phyloP scores from a whole-genome alignment of 2,329 filamentous ascomycete genomes.

The Fusarium ambrosium region DNA sequence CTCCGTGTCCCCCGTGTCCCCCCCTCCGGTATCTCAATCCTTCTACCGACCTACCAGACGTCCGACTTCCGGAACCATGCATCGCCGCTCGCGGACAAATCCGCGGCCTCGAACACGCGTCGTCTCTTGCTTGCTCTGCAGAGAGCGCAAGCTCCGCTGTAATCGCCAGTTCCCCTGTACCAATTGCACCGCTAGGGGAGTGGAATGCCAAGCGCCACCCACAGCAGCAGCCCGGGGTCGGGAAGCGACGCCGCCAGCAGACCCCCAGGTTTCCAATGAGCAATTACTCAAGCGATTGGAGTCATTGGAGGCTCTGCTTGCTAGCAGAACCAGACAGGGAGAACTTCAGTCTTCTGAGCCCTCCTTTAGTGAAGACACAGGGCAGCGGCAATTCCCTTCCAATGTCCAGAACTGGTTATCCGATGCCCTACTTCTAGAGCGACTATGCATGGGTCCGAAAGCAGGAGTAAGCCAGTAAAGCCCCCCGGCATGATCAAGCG shows the following conservation, averaged over 20 bases:
- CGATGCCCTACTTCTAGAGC: background rate
- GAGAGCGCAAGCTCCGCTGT: constrained; percentile 1
- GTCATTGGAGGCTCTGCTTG: background rate
- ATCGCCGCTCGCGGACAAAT: background rate
- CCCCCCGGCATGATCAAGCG: background rate
- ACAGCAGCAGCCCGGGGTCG: background rate
- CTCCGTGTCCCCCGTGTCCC: background rate
- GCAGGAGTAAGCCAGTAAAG: background rate
- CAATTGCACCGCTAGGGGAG: background rate
- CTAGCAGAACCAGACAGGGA: background rate
- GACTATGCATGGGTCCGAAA: background rate
- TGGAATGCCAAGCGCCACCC: background rate
- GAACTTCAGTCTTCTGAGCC: background rate
- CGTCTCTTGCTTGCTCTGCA: background rate
- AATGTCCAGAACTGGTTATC: background rate
- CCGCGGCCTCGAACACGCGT: background rate
- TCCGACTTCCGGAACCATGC: background rate
- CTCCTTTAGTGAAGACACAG: background rate
- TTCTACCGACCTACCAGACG: background rate
- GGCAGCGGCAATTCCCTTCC: background rate
- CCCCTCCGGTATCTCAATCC: background rate
- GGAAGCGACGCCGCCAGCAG: background rate
- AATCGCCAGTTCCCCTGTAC: background rate
- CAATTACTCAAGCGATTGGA: background rate
- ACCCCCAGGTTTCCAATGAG: background rate